These are phyloP conservation scores for Jamesozyma jinghongensis DNA, from an alignment of 805 yeast species.

Conservation along the genomic window DNA sequence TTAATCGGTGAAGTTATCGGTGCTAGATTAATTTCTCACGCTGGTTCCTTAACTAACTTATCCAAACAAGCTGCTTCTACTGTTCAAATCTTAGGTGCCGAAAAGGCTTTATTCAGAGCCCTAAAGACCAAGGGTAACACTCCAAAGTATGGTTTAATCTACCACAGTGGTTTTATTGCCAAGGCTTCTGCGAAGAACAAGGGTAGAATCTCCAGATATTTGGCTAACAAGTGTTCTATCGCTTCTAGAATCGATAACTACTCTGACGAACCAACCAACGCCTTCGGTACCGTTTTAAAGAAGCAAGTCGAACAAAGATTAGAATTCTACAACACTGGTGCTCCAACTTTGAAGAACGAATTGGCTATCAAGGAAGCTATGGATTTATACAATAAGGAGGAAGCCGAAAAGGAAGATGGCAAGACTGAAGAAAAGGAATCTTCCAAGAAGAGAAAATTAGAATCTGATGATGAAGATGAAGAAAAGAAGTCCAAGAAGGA, in stretches of 20 bases:
- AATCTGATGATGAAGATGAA: conserved; percentile 31
- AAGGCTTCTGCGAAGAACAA: conserved; percentile 93
- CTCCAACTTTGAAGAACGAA: conserved; percentile 90
- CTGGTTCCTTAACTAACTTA: conserved; percentile 92
- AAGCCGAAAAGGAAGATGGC: conserved; percentile 36
- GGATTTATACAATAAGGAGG: conserved; percentile 44
- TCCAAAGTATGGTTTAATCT: conserved; percentile 91
- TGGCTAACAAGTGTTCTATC: conserved; percentile 98
- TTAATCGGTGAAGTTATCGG: conserved; percentile 98
- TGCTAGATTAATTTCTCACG: conserved; percentile 95
- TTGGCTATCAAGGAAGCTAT: conserved; percentile 92
- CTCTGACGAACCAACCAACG: conserved; percentile 86
- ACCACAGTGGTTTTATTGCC: conserved; percentile 91
- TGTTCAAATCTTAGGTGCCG: conserved; percentile 96
- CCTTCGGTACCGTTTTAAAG: conserved; percentile 84
- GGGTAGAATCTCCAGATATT: conserved; percentile 97
- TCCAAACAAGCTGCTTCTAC: conserved; percentile 99
- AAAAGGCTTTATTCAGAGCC: conserved; percentile 93
- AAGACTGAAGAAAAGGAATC: conserved; percentile 24
- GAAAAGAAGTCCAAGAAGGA: conserved; percentile 24
- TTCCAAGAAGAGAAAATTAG: conserved; percentile 24
- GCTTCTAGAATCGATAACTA: conserved; percentile 98
- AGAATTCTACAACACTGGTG: conserved; percentile 92
- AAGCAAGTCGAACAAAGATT: conserved; percentile 97
- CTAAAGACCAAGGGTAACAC: conserved; percentile 94